Evolutionary conservation across 495 filamentous ascomycete genomes (phyloP), one percentile per base, ranked within the genome.

Genomic region (Lasiosphaeria ovina): DNA sequence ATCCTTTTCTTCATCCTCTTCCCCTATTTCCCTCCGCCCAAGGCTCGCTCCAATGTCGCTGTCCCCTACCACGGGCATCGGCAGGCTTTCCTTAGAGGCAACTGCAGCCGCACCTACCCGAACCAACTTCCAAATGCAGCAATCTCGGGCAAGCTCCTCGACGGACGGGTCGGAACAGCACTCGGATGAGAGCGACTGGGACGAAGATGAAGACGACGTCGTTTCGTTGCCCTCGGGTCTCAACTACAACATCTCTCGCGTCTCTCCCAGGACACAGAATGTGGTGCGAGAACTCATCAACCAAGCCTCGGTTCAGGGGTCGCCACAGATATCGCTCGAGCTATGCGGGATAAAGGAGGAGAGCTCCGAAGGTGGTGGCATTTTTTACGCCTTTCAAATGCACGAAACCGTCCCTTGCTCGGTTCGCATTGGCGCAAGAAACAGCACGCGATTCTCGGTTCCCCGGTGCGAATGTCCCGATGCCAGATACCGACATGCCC

Each of bases 321-420:
- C 74, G 0, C 73, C 77, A 2, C 71, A 73, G 57, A 75, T 81
- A 47, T 70, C 69, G 3, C 63, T 81, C 31, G 74, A 76, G 47
- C 66, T 73, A 35, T 81, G 77, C 54, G 72, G 75, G 6, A 59
- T 72, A 6, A 65, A 72, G 33, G 67, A 74, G 17, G 74, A 74
- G 17, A 62, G 72, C 36, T 1, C 44, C 3, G 60, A 74, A 48
- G 70, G 64, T 36, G 69, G 67, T 14, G 67, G 71, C 44, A 66
- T 75, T 31, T 74, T 73, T 61, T 81, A 79, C 44, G 71, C 78
- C 52, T 81, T 79, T 35, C 71, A 79, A 54, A 69, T 81, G 66
- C 75, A 77, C 17, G 78, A 81, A 55, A 68, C 74, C 3, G 73
- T 74, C 51, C 76, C 76, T 7, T 77, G 75, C 34, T 77, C 77